Conservation (phyloP, 208 protist genomes). For the Leishmania lainsoni region DNA sequence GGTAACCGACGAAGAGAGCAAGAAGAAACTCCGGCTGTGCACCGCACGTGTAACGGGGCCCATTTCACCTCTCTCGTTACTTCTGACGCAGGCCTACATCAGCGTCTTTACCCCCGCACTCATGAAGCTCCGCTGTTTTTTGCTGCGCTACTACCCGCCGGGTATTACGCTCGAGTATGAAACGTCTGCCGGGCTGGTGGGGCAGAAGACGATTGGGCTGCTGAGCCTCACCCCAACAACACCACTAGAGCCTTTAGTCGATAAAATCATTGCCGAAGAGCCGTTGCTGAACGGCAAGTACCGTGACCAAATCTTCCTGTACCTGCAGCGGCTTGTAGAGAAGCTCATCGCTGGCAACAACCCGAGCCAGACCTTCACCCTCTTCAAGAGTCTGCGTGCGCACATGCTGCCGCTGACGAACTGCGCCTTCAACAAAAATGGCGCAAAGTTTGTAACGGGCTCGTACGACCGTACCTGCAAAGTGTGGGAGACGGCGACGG, state of each 20-base stretch:
- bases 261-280: conserved; percentile 87
- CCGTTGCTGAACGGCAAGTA: conserved; percentile 86
- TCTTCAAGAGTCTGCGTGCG: conserved; percentile 94
- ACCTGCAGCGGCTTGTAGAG: conserved; percentile 90
- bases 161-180: conserved; percentile 95
- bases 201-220: conserved; percentile 92
- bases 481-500: conserved; percentile 94
- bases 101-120: background rate
- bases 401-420: conserved; percentile 97
- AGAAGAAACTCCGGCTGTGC: background rate
- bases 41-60: background rate
- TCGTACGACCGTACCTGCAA: conserved; percentile 96
- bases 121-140: conserved; percentile 93
- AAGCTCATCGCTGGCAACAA: conserved; percentile 79
- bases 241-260: conserved; percentile 81
- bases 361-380: conserved; percentile 88
- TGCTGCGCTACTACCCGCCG: conserved; percentile 96
- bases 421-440: conserved; percentile 97
- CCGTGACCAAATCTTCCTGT: conserved; percentile 73
- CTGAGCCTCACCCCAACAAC: conserved; percentile 84
- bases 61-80: background rate
- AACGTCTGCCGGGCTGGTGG: conserved; percentile 73
- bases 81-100: background rate
- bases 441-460: conserved; percentile 94
- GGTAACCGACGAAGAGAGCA: background rate